Percentiles rank a stretch among this genome's conserved stretches.
phyloP scores from a whole-genome alignment of 768 basidiomycete genomes.

The Hygrophorus russula region DNA sequence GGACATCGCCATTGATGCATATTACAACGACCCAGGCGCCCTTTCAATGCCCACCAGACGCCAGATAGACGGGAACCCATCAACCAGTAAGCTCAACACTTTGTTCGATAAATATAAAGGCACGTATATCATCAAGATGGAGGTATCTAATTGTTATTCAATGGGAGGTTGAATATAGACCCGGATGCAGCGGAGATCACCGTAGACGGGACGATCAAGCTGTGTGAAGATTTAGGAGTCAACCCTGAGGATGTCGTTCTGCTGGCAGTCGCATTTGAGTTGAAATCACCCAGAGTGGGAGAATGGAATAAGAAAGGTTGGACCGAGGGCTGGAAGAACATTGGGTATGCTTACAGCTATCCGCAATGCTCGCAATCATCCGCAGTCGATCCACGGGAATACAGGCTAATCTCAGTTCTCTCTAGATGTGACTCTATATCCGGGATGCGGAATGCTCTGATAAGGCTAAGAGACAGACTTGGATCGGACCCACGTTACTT shows the following conservation, averaged over 20 bases:
- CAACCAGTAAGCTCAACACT: slow-evolving; percentile 39
- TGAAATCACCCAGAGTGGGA: slow-evolving; percentile 65
- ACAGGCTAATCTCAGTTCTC: background rate
- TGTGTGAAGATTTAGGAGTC: slow-evolving; percentile 61
- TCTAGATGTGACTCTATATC: slow-evolving; percentile 54
- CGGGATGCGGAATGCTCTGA: slow-evolving; percentile 47
- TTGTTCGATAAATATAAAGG: slow-evolving; percentile 68
- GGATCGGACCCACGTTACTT: slow-evolving; percentile 61
- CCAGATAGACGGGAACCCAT: slow-evolving; percentile 21
- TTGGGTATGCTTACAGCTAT: slow-evolving; percentile 43
- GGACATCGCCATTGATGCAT: slow-evolving; percentile 67
- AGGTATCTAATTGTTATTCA: background rate
- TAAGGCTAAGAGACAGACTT: slow-evolving; percentile 45
- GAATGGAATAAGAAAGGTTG: slow-evolving; percentile 63
- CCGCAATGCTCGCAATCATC: too few relatives aligned
- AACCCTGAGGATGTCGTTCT: slow-evolving; percentile 77
- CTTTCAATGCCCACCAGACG: slow-evolving; percentile 16
- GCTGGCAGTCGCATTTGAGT: slow-evolving; percentile 70
- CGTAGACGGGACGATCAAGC: slow-evolving; percentile 69
- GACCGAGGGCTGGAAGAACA: slow-evolving; percentile 69
- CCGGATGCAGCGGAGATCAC: slow-evolving; percentile 51
- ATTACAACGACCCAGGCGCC: slow-evolving; percentile 43
- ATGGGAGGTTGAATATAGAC: slow-evolving; percentile 23
- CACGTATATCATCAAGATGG: slow-evolving; percentile 12
- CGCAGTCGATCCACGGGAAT: background rate